These are phyloP conservation scores for Elsinoe necatrix DNA, from an alignment of 2,329 filamentous ascomycete genomes.

Conservation along the genomic window DNA sequence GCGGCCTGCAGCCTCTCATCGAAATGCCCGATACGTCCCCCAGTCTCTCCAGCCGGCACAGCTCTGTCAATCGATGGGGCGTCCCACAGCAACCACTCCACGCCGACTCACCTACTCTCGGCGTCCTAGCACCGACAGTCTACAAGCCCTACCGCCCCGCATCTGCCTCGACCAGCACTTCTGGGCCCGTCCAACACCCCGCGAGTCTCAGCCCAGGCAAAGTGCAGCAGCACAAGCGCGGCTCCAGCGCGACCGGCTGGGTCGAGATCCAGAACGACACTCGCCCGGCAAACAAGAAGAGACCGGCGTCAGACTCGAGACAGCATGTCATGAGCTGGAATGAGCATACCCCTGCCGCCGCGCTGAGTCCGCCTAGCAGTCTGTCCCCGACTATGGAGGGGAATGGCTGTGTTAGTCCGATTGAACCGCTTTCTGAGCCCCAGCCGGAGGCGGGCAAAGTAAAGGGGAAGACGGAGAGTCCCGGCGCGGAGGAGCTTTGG, in stretches of 20 bases:
- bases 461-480: neutral
- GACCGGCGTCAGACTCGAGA: neutral
- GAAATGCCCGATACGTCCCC: conserved; percentile 15
- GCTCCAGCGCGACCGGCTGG: conserved; percentile 6
- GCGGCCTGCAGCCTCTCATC: neutral
- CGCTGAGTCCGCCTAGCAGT: neutral
- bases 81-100: conserved; percentile 2
- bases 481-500: neutral
- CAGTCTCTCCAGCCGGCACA: neutral
- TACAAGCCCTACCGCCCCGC: conserved; percentile 14
- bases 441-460: neutral
- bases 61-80: neutral
- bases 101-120: conserved; percentile 3
- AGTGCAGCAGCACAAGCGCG: neutral
- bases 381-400: neutral
- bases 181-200: neutral
- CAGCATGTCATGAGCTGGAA: conserved; percentile 14
- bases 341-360: conserved; percentile 4
- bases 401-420: neutral
- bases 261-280: conserved; percentile 12
- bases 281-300: neutral
- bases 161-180: neutral
- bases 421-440: neutral
- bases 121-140: neutral
- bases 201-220: conserved; percentile 2